These are phyloP conservation scores for Gautieria morchelliformis DNA, from an alignment of 768 basidiomycete species.

Conservation along the genomic window DNA sequence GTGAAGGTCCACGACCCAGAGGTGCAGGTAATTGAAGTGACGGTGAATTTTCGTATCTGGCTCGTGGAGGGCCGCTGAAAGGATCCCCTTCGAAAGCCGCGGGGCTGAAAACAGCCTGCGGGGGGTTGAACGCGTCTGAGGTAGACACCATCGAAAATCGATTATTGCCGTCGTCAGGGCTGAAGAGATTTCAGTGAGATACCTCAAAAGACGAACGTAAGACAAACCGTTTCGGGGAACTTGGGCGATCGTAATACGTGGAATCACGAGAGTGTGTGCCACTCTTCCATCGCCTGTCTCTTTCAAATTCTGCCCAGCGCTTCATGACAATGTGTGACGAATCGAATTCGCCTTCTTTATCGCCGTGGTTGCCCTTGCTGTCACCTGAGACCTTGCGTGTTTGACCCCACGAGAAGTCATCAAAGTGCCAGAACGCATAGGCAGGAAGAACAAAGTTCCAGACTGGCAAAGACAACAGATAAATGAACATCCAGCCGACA, in stretches of 20 bases:
- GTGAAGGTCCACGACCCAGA: slow-evolving; percentile 34
- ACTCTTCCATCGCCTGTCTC: slow-evolving; percentile 88
- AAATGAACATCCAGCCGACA: slow-evolving; percentile 95
- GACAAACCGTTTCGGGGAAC: slow-evolving; percentile 49
- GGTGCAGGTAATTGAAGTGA: slow-evolving; percentile 70
- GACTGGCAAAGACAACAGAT: slow-evolving; percentile 84
- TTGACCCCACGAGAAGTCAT: slow-evolving; percentile 97
- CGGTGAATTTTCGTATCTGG: slow-evolving; percentile 59
- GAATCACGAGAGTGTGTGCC: slow-evolving; percentile 72
- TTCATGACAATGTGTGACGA: slow-evolving; percentile 97
- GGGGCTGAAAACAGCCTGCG: slow-evolving; percentile 41
- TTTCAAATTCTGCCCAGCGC: slow-evolving; percentile 96
- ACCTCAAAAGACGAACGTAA: slow-evolving; percentile 2
- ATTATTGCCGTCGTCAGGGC: slow-evolving; percentile 30
- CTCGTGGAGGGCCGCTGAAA: slow-evolving; percentile 30
- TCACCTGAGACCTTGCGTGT: slow-evolving; percentile 77
- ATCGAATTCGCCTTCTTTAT: slow-evolving; percentile 97
- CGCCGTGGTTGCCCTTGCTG: slow-evolving; percentile 61
- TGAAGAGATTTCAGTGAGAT: slow-evolving; percentile 14
- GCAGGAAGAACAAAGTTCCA: slow-evolving; percentile 96
- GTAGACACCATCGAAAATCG: slow-evolving; percentile 75
- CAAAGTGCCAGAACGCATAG: slow-evolving; percentile 99
- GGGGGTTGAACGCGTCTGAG: slow-evolving; percentile 57
- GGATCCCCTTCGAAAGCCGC: slow-evolving; percentile 42
- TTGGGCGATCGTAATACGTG: slow-evolving; percentile 42